Evolutionary conservation across 148 eudicot species (phyloP).

Genomic region (Dysphania ambrosioides): DNA sequence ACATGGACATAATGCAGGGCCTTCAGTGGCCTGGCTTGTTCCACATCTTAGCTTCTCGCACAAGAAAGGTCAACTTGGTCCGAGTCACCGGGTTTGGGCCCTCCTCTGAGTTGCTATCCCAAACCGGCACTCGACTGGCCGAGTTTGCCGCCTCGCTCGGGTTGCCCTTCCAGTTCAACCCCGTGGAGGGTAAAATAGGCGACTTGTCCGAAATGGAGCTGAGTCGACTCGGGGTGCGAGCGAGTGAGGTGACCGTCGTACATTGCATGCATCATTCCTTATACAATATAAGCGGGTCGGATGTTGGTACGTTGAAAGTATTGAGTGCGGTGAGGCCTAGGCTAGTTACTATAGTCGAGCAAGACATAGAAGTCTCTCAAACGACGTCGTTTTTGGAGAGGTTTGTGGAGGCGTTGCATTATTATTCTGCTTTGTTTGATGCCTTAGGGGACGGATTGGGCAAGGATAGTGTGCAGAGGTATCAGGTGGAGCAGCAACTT

Average conservation of each 20-base stretch:
- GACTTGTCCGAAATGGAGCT: slow-evolving; percentile 43
- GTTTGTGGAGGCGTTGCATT: slow-evolving; percentile 77
- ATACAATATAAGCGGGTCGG: slow-evolving; percentile 65
- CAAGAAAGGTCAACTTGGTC: slow-evolving; percentile 39
- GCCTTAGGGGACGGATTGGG: slow-evolving; percentile 62
- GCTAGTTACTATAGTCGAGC: slow-evolving; percentile 66
- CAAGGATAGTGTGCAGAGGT: slow-evolving; percentile 44
- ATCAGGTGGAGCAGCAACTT: slow-evolving; percentile 63
- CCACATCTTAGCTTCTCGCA: slow-evolving; percentile 66
- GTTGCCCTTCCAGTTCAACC: slow-evolving; percentile 58
- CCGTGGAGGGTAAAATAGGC: slow-evolving; percentile 68
- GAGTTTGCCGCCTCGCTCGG: slow-evolving; percentile 62
- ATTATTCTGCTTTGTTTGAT: slow-evolving; percentile 78
- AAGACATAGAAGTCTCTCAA: slow-evolving; percentile 54
- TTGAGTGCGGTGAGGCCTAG: slow-evolving; percentile 49
- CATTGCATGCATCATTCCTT: slow-evolving; percentile 77
- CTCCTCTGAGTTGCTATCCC: slow-evolving; percentile 39
- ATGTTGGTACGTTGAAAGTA: slow-evolving; percentile 37
- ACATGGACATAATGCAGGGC: slow-evolving; percentile 84
- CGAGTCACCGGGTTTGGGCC: slow-evolving; percentile 67
- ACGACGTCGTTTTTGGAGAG: slow-evolving; percentile 54
- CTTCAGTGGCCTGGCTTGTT: slow-evolving; percentile 91
- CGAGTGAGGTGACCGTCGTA: slow-evolving; percentile 43
- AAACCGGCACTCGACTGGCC: slow-evolving; percentile 56
- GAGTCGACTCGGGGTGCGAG: slow-evolving; percentile 31